phyloP scores from a whole-genome alignment of 75 land plant species.

The Sequoia sempervirens region DNA sequence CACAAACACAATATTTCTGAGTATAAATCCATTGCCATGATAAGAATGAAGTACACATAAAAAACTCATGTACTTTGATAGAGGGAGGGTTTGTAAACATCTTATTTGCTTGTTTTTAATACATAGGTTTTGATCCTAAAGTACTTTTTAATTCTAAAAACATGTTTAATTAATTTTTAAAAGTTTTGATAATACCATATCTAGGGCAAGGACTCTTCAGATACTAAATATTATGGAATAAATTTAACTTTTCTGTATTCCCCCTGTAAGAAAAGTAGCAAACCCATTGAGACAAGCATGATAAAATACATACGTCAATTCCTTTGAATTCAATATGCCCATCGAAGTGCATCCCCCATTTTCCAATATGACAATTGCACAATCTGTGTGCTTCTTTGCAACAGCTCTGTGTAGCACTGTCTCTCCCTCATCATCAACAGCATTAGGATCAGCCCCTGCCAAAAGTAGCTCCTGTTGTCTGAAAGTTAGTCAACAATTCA shows the following conservation, averaged over 20 bases:
- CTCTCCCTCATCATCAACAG: constrained; percentile 89
- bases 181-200: neutral
- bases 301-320: constrained; percentile 58
- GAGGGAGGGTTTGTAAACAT: no score
- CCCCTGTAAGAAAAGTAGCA: neutral
- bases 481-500: constrained; percentile 9
- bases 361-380: constrained; percentile 84
- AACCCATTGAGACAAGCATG: neutral
- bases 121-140: neutral
- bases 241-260: neutral
- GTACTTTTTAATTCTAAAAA: neutral
- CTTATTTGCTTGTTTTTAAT: neutral
- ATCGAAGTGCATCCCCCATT: constrained; percentile 90
- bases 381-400: constrained; percentile 70
- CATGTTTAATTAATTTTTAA: neutral
- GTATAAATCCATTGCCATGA: neutral
- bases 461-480: constrained; percentile 63
- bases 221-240: neutral
- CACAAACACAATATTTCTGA: neutral
- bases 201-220: neutral
- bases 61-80: neutral
- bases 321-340: constrained; percentile 62
- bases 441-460: constrained; percentile 92
- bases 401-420: constrained; percentile 86
- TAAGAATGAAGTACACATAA: neutral